phyloP scores from a whole-genome alignment of 164 flowering plant genomes.

The Amborella trichopoda region DNA sequence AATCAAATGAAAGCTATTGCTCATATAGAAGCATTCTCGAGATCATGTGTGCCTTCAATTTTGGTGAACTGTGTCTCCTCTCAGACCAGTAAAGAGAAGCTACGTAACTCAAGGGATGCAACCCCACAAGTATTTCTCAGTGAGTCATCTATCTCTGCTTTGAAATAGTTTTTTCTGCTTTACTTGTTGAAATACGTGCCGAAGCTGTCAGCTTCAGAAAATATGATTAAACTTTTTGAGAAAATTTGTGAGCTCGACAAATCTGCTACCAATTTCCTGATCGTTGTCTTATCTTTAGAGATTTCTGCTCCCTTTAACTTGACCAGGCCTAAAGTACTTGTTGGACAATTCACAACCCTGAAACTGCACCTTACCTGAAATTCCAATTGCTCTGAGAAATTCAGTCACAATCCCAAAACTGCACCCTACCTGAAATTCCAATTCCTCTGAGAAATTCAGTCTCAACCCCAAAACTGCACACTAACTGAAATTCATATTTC shows the following conservation, averaged over 20 bases:
- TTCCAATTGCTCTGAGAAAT: not conserved
- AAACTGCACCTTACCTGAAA: not conserved
- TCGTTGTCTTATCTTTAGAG: not conserved
- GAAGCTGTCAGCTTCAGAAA: not conserved
- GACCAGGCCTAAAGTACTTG: not conserved
- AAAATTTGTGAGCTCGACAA: not conserved
- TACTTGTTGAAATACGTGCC: not conserved
- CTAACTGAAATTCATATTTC: too few species aligned
- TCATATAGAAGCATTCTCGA: slow-evolving; percentile 40
- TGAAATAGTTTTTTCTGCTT: not conserved
- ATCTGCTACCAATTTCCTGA: not conserved
- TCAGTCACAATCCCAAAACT: too few species aligned
- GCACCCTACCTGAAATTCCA: not conserved
- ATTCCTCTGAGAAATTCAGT: not conserved
- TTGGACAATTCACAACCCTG: too few species aligned
- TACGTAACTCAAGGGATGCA: slow-evolving; percentile 16
- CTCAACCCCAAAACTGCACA: not conserved
- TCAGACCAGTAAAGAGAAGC: slow-evolving; percentile 21
- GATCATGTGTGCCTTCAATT: slow-evolving; percentile 29
- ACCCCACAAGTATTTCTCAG: slow-evolving; percentile 58
- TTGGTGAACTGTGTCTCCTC: slow-evolving; percentile 26
- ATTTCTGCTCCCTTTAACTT: not conserved
- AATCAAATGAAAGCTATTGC: slow-evolving; percentile 42
- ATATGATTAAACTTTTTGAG: not conserved
- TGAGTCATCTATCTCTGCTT: slow-evolving; percentile 14